Conservation (phyloP, 495 filamentous ascomycete species). For the Bombardia bombarda region DNA sequence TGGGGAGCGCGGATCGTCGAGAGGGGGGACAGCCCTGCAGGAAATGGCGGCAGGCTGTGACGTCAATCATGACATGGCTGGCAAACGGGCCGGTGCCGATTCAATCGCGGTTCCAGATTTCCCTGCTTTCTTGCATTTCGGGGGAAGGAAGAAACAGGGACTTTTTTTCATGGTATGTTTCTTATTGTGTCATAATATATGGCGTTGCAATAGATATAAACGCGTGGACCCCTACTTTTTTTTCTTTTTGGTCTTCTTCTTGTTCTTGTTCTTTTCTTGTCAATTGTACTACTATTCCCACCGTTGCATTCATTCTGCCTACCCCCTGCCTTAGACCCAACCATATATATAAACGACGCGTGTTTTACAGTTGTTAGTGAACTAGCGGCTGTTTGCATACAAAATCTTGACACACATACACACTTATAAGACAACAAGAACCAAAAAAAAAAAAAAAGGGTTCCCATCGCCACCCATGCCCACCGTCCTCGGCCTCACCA, state of each 20-base stretch:
- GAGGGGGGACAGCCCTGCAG: too few species aligned
- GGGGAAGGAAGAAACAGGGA: too few species aligned
- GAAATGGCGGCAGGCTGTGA: constrained; percentile 6
- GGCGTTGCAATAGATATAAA: too few species aligned
- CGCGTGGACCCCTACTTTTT: background rate
- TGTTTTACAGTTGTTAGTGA: too few species aligned
- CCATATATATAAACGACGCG: too few species aligned
- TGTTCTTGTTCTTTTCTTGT: background rate
- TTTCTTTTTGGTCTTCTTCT: background rate
- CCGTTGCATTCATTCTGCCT: background rate
- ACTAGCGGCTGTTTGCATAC: too few species aligned
- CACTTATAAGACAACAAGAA: background rate
- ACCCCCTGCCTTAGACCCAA: too few species aligned
- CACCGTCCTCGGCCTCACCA: constrained; percentile 21
- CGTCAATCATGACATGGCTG: constrained; percentile 16
- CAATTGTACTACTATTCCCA: background rate
- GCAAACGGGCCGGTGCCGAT: too few species aligned
- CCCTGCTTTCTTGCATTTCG: constrained; percentile 11
- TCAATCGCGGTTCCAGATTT: background rate
- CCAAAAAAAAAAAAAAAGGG: background rate
- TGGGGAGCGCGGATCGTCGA: too few species aligned
- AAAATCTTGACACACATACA: background rate
- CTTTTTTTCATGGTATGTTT: too few species aligned
- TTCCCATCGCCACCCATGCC: constrained; percentile 10
- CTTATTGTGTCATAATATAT: too few species aligned